Evolutionary conservation across 2,329 filamentous ascomycete species (phyloP), one percentile per base, ranked within the genome.

Genomic region (Dactylellina cionopaga): DNA sequence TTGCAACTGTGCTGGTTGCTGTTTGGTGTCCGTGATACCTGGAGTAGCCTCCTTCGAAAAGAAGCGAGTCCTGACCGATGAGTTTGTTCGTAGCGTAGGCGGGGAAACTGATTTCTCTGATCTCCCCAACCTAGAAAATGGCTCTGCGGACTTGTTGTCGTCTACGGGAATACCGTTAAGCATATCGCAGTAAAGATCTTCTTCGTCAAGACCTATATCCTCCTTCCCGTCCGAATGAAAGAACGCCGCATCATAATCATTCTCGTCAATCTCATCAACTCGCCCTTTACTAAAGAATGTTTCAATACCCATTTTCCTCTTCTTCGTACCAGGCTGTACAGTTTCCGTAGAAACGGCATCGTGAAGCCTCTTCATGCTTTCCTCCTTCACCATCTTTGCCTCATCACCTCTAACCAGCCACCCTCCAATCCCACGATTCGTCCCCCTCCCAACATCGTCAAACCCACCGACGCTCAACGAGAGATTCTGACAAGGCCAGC

Each of bases 401-500:
- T 89, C 87, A 33, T 90, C 87, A 33, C 88, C 89, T 81, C 89
- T 89, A 24, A 96, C 83, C n/a, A 99, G 15, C 69, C 69, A 68
- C 17, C 87, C 85, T 44, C 90, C 89, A 75, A 99, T 98, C 31
- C 90, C 91, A 83, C 89, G 89, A 78, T 96, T 98, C 3, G 68
- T 91, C 90, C 39, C 85, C 87, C 66, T 94, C 83, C 1, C 92
- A n/a, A 74, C 91, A 75, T 97, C 92, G 79, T 98, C 93, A 75
- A 98, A 97, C 0, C 92, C 93, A n/a, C 88, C 89, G 22, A 98
- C 92, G 75, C 90, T 93, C 46, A 98, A 82, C 66, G 91, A 95
- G 6, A 99, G 83, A 78, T 96, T 95, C n/a, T 88, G 84, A 79
- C 95, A 98, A 5, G 95, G 95, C 92, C 92, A 98, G 13, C 91